These are phyloP conservation scores for Aureobasidium sp. DNA, from an alignment of 2,329 filamentous ascomycete species.

Conservation along the genomic window DNA sequence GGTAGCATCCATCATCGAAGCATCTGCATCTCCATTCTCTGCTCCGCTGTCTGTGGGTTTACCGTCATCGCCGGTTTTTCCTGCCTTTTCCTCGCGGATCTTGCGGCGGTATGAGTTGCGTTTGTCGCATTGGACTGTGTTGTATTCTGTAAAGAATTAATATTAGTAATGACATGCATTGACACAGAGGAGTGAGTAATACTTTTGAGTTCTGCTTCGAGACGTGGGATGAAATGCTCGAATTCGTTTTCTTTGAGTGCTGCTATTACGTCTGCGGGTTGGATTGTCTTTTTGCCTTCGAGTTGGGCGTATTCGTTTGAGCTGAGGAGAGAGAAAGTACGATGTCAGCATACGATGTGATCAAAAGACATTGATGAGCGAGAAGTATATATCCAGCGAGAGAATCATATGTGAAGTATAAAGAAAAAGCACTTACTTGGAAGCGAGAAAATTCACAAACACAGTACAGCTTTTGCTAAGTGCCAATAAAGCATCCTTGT, in stretches of 20 bases:
- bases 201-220: constrained; percentile 84
- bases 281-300: constrained; percentile 81
- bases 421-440: no score
- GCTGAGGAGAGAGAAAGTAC: constrained; percentile 56
- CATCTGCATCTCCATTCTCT: constrained; percentile 26
- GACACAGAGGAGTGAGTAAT: constrained; percentile 33
- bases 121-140: constrained; percentile 77
- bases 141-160: constrained; percentile 68
- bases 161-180: background rate
- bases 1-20: constrained; percentile 24
- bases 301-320: constrained; percentile 76
- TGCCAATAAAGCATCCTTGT: constrained; percentile 82
- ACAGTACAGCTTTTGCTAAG: constrained; percentile 86
- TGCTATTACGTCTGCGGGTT: constrained; percentile 78
- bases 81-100: constrained; percentile 68
- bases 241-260: constrained; percentile 83
- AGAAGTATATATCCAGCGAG: no score
- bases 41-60: constrained; percentile 64
- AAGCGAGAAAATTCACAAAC: constrained; percentile 83
- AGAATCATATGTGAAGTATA: no score
- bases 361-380: background rate
- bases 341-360: background rate
- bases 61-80: constrained; percentile 42
- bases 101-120: constrained; percentile 77
- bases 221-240: constrained; percentile 70